These are phyloP conservation scores for Lyophyllum atratum DNA, from an alignment of 768 basidiomycete genomes.

Conservation along the genomic window DNA sequence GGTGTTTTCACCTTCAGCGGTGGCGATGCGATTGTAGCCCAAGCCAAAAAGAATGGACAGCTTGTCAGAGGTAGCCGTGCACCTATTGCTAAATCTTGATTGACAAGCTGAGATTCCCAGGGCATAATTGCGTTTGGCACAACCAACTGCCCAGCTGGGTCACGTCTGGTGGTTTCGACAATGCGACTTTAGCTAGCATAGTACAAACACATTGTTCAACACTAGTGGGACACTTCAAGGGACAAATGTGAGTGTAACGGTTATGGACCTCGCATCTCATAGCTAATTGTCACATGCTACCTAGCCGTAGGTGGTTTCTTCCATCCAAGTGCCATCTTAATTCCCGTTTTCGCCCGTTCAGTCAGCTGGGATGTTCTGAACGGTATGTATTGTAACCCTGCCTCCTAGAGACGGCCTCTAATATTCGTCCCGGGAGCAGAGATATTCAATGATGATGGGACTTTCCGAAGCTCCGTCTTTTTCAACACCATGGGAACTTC, in stretches of 20 bases:
- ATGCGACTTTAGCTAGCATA: slow-evolving; percentile 42
- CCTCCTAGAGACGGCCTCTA: background rate
- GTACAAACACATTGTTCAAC: slow-evolving; percentile 51
- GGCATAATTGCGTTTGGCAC: slow-evolving; percentile 53
- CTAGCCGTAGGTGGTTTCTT: background rate
- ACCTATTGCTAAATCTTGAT: background rate
- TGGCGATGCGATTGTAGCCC: slow-evolving; percentile 45
- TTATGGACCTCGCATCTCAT: background rate
- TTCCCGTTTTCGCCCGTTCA: slow-evolving; percentile 18
- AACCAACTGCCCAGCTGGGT: slow-evolving; percentile 56
- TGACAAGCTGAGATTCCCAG: slow-evolving; percentile 16
- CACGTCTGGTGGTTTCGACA: slow-evolving; percentile 40
- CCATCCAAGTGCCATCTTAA: background rate
- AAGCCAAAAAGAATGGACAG: slow-evolving; percentile 47
- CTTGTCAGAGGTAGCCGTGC: slow-evolving; percentile 39
- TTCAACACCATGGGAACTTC: slow-evolving; percentile 48
- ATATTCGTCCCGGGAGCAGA: slow-evolving; percentile 32
- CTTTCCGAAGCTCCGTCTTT: slow-evolving; percentile 54
- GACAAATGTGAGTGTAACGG: slow-evolving; percentile 42
- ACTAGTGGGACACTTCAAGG: slow-evolving; percentile 53
- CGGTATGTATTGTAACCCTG: slow-evolving; percentile 13
- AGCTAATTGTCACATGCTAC: background rate
- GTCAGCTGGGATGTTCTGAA: slow-evolving; percentile 48
- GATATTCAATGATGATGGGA: slow-evolving; percentile 64
- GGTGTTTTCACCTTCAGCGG: slow-evolving; percentile 47